Evolutionary conservation across 306 rosid species (phyloP).

Genomic region (Pyrus bretschneideri): DNA sequence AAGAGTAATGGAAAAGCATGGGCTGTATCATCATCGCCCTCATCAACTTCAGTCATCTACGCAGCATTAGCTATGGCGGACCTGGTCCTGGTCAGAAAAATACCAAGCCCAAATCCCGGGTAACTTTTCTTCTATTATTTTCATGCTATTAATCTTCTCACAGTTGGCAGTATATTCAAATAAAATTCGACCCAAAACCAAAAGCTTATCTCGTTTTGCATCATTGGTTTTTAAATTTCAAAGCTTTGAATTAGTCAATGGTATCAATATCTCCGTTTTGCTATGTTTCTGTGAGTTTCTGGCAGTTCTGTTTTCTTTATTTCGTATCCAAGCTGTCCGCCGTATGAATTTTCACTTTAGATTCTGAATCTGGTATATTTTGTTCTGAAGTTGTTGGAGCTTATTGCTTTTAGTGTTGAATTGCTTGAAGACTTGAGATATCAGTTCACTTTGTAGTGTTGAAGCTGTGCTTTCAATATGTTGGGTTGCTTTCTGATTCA

Average conservation of each 20-base stretch:
- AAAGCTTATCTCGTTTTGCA: neutral
- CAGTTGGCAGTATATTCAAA: neutral
- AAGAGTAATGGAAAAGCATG: slow-evolving; percentile 24
- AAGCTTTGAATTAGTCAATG: neutral
- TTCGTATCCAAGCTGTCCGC: slow-evolving; percentile 2
- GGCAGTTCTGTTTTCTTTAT: slow-evolving; percentile 5
- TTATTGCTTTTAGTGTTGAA: neutral
- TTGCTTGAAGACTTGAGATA: neutral
- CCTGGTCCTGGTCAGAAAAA: slow-evolving; percentile 33
- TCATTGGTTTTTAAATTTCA: neutral
- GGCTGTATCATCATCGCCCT: slow-evolving; percentile 7
- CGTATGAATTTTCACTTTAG: neutral
- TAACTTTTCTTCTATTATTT: neutral
- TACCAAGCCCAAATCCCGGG: neutral
- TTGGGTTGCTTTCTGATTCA: slow-evolving; percentile 12
- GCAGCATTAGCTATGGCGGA: slow-evolving; percentile 24
- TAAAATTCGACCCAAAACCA: neutral
- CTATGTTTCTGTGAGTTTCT: neutral
- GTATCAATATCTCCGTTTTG: neutral
- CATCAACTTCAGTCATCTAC: neutral
- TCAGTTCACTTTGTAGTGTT: slow-evolving; percentile 1
- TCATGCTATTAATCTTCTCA: neutral
- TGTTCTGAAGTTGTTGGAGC: neutral
- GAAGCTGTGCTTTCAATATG: neutral
- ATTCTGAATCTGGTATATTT: neutral